Evolutionary conservation across 306 rosid genomes (phyloP).

Genomic region (Chamaecrista fasciculata): DNA sequence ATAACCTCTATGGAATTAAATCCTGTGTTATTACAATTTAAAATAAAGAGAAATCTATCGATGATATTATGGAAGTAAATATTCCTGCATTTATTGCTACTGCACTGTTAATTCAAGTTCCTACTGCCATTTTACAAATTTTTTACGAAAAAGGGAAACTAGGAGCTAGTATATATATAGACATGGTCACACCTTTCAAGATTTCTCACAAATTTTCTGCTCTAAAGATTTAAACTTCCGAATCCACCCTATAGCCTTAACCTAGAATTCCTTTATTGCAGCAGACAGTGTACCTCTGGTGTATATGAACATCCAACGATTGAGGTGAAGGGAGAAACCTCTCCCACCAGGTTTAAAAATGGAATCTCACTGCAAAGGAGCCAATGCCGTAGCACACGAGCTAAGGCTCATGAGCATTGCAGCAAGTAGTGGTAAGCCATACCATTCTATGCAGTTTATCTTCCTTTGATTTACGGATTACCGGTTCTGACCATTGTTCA

Average conservation of each 20-base stretch:
- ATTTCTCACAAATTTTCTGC: background rate
- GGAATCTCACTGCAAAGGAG: background rate
- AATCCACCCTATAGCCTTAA: no score
- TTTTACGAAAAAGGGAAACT: no score
- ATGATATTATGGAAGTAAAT: no score
- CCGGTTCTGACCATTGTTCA: background rate
- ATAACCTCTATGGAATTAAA: background rate
- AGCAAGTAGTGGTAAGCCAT: no score
- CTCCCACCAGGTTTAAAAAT: background rate
- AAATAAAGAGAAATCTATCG: no score
- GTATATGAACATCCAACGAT: background rate
- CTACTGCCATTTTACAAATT: no score
- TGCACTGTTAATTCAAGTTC: no score
- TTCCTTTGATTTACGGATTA: no score
- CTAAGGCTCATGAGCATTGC: background rate
- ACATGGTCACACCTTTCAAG: background rate
- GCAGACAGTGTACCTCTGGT: background rate
- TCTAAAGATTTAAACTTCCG: background rate
- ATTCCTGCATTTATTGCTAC: no score
- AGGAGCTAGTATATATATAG: background rate
- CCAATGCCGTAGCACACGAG: background rate
- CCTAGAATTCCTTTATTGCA: background rate
- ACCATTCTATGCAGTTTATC: no score
- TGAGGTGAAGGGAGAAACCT: background rate
- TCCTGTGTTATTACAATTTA: background rate